These are phyloP conservation scores for Exserohilum turcica DNA, from an alignment of 2,329 filamentous ascomycete species.

Conservation along the genomic window DNA sequence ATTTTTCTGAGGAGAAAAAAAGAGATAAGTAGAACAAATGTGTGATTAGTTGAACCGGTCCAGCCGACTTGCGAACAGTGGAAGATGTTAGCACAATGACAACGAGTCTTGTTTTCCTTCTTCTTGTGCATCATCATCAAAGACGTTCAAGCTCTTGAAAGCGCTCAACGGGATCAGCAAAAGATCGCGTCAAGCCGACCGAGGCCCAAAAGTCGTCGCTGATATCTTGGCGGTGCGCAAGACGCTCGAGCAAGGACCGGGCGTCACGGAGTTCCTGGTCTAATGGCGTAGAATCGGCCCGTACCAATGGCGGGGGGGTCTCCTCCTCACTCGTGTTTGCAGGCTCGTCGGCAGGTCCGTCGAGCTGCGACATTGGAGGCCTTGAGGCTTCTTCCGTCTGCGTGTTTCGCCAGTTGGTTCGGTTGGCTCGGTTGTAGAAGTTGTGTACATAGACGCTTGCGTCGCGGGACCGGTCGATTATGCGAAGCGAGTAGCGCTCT, in stretches of 20 bases:
- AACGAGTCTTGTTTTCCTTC: neutral
- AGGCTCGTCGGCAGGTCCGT: slow-evolving; percentile 27
- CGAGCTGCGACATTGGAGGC: slow-evolving; percentile 19
- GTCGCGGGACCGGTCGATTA: slow-evolving; percentile 35
- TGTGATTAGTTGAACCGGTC: slow-evolving; percentile 7
- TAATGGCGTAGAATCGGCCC: slow-evolving; percentile 18
- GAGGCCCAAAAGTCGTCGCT: slow-evolving; percentile 79
- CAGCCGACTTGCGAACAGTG: neutral
- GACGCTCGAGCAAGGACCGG: slow-evolving; percentile 71
- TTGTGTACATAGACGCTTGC: slow-evolving; percentile 37
- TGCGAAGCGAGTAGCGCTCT: slow-evolving; percentile 34
- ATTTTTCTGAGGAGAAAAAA: neutral
- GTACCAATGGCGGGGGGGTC: slow-evolving; percentile 8
- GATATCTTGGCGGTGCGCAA: slow-evolving; percentile 74
- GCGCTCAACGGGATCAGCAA: slow-evolving; percentile 43
- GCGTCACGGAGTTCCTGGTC: slow-evolving; percentile 64
- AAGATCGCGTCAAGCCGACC: slow-evolving; percentile 48
- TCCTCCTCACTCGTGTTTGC: slow-evolving; percentile 28
- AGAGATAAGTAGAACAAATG: neutral
- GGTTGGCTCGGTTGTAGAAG: slow-evolving; percentile 28
- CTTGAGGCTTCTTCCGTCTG: slow-evolving; percentile 12
- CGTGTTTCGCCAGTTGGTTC: slow-evolving; percentile 6
- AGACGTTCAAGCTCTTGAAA: slow-evolving; percentile 41
- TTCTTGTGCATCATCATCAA: slow-evolving; percentile 12
- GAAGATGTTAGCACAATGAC: no score